Conservation (phyloP, 2,329 filamentous ascomycete genomes). For the Aspergillus hiratsukae region DNA sequence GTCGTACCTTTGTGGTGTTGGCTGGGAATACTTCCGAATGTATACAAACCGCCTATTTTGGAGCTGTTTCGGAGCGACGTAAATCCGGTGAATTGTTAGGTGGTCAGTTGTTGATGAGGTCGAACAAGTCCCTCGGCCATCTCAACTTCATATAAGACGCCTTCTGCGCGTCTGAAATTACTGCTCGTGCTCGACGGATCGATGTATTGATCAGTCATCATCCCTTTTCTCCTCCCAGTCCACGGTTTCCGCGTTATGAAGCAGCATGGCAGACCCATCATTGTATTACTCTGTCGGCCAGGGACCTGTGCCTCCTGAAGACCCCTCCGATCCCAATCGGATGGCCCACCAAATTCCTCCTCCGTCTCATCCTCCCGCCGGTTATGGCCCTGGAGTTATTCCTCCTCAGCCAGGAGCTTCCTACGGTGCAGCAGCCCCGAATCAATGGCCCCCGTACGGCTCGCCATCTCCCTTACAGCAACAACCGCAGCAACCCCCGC, state of each 20-base stretch:
- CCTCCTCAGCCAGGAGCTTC: slow-evolving; percentile 36
- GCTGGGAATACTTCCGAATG: background rate
- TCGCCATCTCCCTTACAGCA: slow-evolving; percentile 15
- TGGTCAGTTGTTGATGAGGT: slow-evolving; percentile 30
- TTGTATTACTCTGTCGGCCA: slow-evolving; percentile 40
- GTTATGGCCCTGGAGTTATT: slow-evolving; percentile 30
- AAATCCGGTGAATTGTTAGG: slow-evolving; percentile 27
- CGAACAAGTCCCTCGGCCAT: background rate
- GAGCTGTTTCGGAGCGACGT: slow-evolving; percentile 21
- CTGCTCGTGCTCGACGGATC: slow-evolving; percentile 3
- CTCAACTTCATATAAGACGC: background rate
- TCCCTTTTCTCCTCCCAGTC: slow-evolving; percentile 1
- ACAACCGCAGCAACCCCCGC: slow-evolving; percentile 21
- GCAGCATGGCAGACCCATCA: slow-evolving; percentile 40
- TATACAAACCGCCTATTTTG: background rate
- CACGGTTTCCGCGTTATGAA: slow-evolving; percentile 22
- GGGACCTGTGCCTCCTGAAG: slow-evolving; percentile 38
- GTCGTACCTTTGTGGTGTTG: background rate
- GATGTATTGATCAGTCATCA: background rate
- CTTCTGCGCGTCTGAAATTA: slow-evolving; percentile 2
- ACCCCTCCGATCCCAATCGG: slow-evolving; percentile 53
- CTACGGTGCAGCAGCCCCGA: slow-evolving; percentile 31
- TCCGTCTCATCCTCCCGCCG: slow-evolving; percentile 47
- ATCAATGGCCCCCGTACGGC: slow-evolving; percentile 29
- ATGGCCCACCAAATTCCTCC: slow-evolving; percentile 46